These are phyloP conservation scores for Arachis stenosperma DNA, from an alignment of 306 rosid species.

Conservation along the genomic window DNA sequence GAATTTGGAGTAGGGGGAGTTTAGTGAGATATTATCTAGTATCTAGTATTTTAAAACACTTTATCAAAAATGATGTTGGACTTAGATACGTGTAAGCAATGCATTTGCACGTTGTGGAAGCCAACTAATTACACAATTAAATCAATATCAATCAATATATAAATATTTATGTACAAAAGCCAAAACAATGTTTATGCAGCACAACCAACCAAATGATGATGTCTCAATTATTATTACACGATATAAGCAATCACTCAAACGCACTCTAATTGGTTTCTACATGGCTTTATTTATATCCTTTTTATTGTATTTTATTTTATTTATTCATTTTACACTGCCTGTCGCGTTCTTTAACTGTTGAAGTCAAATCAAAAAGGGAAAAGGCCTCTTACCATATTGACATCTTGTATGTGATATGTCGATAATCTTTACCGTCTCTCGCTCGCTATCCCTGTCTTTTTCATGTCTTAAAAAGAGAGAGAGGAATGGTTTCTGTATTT, in stretches of 20 bases:
- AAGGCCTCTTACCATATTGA: conserved; percentile 41
- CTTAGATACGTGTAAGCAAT: conserved; percentile 25
- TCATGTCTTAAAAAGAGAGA: too few relatives aligned
- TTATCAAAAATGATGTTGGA: conserved; percentile 6
- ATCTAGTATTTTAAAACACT: conserved; percentile 17
- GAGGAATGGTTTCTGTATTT: too few relatives aligned
- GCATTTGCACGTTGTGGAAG: conserved; percentile 34
- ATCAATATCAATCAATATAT: background rate
- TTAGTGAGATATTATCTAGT: conserved; percentile 24
- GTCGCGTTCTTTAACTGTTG: conserved; percentile 38
- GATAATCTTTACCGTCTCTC: too few relatives aligned
- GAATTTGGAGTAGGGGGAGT: conserved; percentile 29
- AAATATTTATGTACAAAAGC: conserved; percentile 40
- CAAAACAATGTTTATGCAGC: conserved; percentile 32
- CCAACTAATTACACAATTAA: conserved; percentile 30
- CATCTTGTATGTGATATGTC: background rate
- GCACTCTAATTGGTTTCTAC: conserved; percentile 33
- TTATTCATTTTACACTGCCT: conserved; percentile 26
- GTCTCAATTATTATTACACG: conserved; percentile 39
- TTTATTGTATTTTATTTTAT: too few relatives aligned
- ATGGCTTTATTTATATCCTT: background rate
- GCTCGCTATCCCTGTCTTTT: too few relatives aligned
- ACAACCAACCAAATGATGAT: conserved; percentile 29
- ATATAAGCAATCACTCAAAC: conserved; percentile 40
- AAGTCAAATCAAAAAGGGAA: conserved; percentile 35